Evolutionary conservation across 139 green algal genomes (phyloP), one percentile per base, ranked within the genome.

Genomic region (Picochlorum sp.): DNA sequence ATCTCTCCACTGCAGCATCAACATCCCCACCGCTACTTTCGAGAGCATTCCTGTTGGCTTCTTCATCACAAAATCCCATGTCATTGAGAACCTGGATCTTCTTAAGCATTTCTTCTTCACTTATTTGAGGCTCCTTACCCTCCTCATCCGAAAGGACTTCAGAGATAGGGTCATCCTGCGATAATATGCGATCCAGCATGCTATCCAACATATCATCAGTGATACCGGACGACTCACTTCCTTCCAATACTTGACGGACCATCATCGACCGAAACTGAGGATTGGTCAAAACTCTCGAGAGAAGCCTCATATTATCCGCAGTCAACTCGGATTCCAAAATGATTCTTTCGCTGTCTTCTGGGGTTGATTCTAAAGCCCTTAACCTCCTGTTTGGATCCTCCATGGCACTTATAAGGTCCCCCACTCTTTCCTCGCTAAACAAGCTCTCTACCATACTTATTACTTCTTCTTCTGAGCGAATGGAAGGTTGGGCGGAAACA

Each of bases 81-180:
- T 91, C 90, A 67, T 88, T 74, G 66, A 98, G 76, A 74, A 95
- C 86, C 70, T 86, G 62, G 56, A 98, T 73, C 83, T 98, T 92
- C 23, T 76, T 65, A 6, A 82, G 88, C 55, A 87, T 97, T 0
- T 72, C 64, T 9, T 77, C 74, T 59, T 94, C 77, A 5, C 78
- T 81, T 6, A 77, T 75, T n/a, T 78, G 77, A 13, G 79, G 34
- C 8, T 41, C 20, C 2, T 66, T 68, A 1, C 66, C 9, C 10
- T n/a, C 45, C 13, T 13, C 30, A 28, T n/a, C 65, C 34, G 34
- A 14, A 4, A 41, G 9, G 7, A 7, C 34, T 44, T 49, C 61
- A 20, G 34, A 66, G 30, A 13, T 37, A 10, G 18, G 30, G 6
- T 37, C 26, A 24, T 15, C 23, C 52, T 26, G 55, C 67, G 59